Percentiles rank a stretch among this genome's conserved stretches.
These are phyloP conservation scores for Teunomyces cretensis DNA, from an alignment of 805 yeast species.

Conservation along the genomic window DNA sequence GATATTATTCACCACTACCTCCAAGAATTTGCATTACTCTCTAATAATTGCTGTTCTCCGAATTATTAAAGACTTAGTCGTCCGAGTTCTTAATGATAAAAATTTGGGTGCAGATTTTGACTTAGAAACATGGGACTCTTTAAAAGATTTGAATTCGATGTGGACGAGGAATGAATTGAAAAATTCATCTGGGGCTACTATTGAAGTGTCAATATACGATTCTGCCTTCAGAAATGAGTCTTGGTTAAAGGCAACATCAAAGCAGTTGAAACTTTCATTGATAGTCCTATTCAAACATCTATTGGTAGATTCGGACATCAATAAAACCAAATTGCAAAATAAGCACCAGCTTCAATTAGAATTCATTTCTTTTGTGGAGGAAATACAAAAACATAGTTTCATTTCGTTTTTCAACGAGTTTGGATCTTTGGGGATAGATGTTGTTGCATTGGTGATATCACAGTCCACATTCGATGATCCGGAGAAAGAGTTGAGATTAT, in stretches of 20 bases:
- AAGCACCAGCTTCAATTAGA: slow-evolving; percentile 23
- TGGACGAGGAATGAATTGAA: neutral
- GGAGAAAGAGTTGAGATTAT: slow-evolving; percentile 6
- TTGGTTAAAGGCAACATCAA: slow-evolving; percentile 41
- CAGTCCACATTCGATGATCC: slow-evolving; percentile 5
- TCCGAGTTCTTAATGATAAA: slow-evolving; percentile 32
- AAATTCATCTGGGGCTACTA: neutral
- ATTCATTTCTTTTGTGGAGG: slow-evolving; percentile 21
- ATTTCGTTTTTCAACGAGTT: slow-evolving; percentile 31
- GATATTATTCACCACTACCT: slow-evolving; percentile 23
- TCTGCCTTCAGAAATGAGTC: slow-evolving; percentile 16
- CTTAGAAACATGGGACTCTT: neutral
- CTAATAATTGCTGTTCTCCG: slow-evolving; percentile 20
- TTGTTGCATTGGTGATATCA: slow-evolving; percentile 22
- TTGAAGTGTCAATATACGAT: slow-evolving; percentile 5
- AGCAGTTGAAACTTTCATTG: slow-evolving; percentile 36
- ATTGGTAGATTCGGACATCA: slow-evolving; percentile 17
- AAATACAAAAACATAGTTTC: slow-evolving; percentile 25
- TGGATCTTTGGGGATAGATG: slow-evolving; percentile 29
- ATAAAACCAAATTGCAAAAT: slow-evolving; percentile 19
- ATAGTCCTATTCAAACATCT: slow-evolving; percentile 30
- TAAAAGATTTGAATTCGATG: neutral
- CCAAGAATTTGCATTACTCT: slow-evolving; percentile 23
- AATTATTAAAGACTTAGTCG: slow-evolving; percentile 19
- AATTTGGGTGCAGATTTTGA: neutral